phyloP scores from a whole-genome alignment of 371 early-diverging fungal species.

The Haplosporangium sp. region DNA sequence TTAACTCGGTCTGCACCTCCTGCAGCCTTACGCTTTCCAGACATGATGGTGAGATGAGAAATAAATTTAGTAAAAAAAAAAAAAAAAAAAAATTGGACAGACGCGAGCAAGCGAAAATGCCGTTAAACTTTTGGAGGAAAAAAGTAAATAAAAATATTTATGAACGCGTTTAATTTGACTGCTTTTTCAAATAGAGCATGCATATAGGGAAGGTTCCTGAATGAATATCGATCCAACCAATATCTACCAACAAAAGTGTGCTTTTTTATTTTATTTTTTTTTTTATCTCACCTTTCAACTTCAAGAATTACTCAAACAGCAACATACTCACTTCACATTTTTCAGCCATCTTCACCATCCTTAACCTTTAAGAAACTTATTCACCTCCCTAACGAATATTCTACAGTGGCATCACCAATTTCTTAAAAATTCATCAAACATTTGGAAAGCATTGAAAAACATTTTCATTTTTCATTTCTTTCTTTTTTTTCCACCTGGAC shows the following conservation, averaged over 20 bases:
- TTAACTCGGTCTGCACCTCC: not conserved
- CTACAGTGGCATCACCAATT: too few relatives aligned
- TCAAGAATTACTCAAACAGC: not conserved
- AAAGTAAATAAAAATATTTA: not conserved
- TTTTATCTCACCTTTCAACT: too few relatives aligned
- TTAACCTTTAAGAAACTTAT: not conserved
- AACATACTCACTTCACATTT: not conserved
- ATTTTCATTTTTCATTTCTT: too few relatives aligned
- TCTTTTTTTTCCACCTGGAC: not conserved
- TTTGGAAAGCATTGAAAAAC: too few relatives aligned
- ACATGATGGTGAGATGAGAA: slow-evolving; percentile 25
- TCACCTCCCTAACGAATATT: not conserved
- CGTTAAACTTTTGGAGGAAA: too few relatives aligned
- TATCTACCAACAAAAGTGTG: too few relatives aligned
- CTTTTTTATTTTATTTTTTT: too few relatives aligned
- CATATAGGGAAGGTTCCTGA: not conserved
- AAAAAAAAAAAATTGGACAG: too few relatives aligned
- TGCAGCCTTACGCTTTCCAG: slow-evolving; percentile 35
- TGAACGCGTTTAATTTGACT: slow-evolving; percentile 11
- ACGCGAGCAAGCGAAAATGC: too few relatives aligned
- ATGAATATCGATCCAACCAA: too few relatives aligned
- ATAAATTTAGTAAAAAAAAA: too few relatives aligned
- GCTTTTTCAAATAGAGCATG: not conserved
- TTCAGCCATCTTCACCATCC: not conserved
- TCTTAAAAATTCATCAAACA: too few relatives aligned